These are phyloP conservation scores for Linum trigynum DNA, from an alignment of 345 rosid species.

Conservation along the genomic window DNA sequence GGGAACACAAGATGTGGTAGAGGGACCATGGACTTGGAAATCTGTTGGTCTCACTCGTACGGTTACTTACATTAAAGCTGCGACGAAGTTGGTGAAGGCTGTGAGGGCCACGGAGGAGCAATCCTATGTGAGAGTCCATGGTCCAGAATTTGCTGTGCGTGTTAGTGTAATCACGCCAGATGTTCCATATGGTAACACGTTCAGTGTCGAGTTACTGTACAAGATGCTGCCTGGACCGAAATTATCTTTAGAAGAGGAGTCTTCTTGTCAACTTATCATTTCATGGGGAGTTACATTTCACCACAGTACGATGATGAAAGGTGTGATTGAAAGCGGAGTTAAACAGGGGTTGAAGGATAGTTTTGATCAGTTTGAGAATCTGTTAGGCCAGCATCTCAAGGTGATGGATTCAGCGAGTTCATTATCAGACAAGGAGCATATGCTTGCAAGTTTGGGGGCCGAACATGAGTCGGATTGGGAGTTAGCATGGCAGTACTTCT, in stretches of 20 bases:
- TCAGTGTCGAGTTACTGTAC: constrained; percentile 65
- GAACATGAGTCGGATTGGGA: constrained; percentile 55
- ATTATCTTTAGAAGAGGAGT: constrained; percentile 40
- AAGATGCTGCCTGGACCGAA: constrained; percentile 53
- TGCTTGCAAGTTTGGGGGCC: constrained; percentile 53
- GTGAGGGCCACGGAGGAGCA: constrained; percentile 74
- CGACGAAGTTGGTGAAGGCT: constrained; percentile 68
- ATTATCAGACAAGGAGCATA: constrained; percentile 34
- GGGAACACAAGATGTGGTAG: constrained; percentile 53
- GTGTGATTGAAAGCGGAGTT: constrained; percentile 83
- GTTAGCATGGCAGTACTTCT: constrained; percentile 50
- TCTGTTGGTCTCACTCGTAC: constrained; percentile 42
- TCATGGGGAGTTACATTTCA: constrained; percentile 67
- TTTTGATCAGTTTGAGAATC: constrained; percentile 50
- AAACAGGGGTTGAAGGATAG: constrained; percentile 70
- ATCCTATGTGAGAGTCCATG: constrained; percentile 53
- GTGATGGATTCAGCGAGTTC: constrained; percentile 26
- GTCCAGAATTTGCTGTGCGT: constrained; percentile 40
- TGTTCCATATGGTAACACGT: constrained; percentile 71
- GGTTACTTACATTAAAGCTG: constrained; percentile 55
- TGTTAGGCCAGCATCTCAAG: constrained; percentile 47
- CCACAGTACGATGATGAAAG: constrained; percentile 67
- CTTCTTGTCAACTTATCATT: constrained; percentile 39
- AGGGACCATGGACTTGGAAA: constrained; percentile 62
- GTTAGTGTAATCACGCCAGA: constrained; percentile 62